Evolutionary conservation across 306 rosid genomes (phyloP), one percentile per base, ranked within the genome.

Genomic region (Cucumis sativus): DNA sequence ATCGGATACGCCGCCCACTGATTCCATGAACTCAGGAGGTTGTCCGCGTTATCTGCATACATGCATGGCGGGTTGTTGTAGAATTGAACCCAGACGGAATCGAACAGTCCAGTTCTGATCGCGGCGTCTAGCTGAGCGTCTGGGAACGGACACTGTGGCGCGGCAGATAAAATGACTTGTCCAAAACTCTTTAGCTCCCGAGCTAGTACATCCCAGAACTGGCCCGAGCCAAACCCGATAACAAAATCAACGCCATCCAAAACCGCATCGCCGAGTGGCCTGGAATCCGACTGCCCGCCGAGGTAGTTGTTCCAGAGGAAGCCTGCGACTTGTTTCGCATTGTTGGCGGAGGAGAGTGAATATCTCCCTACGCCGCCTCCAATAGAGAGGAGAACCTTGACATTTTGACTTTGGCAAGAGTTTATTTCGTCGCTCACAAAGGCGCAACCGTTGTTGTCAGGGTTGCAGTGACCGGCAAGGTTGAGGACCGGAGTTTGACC

Each of bases 21-120:
- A 13, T 80, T 88, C 93, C 90, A 0, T 23, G 94, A 57, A 7
- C 10, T 81, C 4, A 81, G 13, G 8, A 92, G 87, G 23, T 80
- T 85, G 64, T 79, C 21, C 16, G 55, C 64, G 61, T 86, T 86
- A n/a, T 57, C 20, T 41, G 59, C 64, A 25, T 83, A 92, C 2
- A 84, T 87, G 66, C 97, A 90, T 0, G 17, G 73, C 52, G 84
- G 79, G 61, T 91, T 91, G 85, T 91, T 91, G 80, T 88, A 91
- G 82, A 91, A 91, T 77, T 91, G 97, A 43, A 91, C 92, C 92
- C 92, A 90, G 10, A 90, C 91, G 16, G 62, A 81, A 58, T 88
- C 91, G 64, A 90, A 88, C 16, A 88, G 16, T 0, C 96, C 91
- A 0, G 96, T 88, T 41, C 78, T 56, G 8, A 90, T 82, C 1